These are phyloP conservation scores for Fonsecaea nubica DNA, from an alignment of 2,329 filamentous ascomycete genomes.

Conservation along the genomic window DNA sequence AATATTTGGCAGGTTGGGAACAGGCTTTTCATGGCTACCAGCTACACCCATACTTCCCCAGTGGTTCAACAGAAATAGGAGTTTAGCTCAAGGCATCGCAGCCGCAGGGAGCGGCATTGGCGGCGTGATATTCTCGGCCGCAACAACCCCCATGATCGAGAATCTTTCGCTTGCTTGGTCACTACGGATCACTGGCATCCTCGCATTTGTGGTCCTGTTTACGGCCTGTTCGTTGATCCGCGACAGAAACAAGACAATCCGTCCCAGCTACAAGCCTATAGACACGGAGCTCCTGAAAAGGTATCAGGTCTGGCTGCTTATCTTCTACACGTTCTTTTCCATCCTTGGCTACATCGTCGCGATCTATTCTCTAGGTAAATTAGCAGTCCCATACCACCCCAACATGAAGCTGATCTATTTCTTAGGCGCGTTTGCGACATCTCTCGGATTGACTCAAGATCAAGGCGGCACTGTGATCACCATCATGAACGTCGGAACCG, in stretches of 20 bases:
- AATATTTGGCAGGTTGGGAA: conserved; percentile 32
- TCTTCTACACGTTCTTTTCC: conserved; percentile 52
- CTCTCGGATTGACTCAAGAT: conserved; percentile 49
- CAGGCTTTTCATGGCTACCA: conserved; percentile 42
- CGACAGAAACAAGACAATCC: conserved; percentile 41
- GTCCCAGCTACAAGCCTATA: conserved; percentile 38
- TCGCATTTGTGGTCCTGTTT: conserved; percentile 40
- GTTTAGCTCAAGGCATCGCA: conserved; percentile 44
- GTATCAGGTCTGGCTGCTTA: conserved; percentile 39
- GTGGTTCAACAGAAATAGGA: conserved; percentile 45
- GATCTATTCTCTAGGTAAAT: conserved; percentile 16
- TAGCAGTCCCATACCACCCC: not conserved
- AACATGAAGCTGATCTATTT: not conserved
- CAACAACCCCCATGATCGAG: conserved; percentile 43
- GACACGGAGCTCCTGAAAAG: conserved; percentile 38
- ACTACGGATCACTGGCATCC: conserved; percentile 44
- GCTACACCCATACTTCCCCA: conserved; percentile 40
- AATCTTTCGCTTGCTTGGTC: conserved; percentile 42
- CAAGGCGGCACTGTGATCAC: conserved; percentile 53
- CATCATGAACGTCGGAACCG: conserved; percentile 57
- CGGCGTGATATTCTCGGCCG: conserved; percentile 42
- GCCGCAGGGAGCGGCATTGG: conserved; percentile 43
- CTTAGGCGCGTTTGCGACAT: conserved; percentile 50
- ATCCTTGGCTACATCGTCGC: conserved; percentile 56
- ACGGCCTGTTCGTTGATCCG: conserved; percentile 41